Evolutionary conservation across 768 basidiomycete species (phyloP), one percentile per base, ranked within the genome.

Genomic region (Tricholoma sp.): DNA sequence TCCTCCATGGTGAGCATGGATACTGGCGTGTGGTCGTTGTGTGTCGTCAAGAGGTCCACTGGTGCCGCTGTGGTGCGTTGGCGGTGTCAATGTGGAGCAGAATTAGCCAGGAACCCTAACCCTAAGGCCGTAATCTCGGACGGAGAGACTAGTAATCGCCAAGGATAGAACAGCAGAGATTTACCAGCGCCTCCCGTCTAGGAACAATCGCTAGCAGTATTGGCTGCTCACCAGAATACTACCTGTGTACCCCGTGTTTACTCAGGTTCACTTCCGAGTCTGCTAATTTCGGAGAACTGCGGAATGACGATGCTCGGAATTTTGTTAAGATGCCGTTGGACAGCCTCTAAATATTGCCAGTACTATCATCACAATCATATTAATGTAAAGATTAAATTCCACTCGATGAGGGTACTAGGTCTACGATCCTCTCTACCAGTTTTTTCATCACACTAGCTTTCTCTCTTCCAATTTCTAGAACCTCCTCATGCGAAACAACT

Each of bases 401-500:
- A 17, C 8, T 50, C 8, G 29, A 24, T 6, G 50, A 44, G 20
- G 61, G 56, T 60, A 64, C 57, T 45, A 71, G 57, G 39, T 73
- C 78, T 11, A 89, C 81, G 15, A 92, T 79, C 61, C 71, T 76
- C 57, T 82, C 82, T 8, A 95, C 90, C 39, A 95, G 70, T 51
- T 68, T 70, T 68, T 81, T 82, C 83, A 95, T 84, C 33, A 85
- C 76, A 31, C 86, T 83, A 3, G 84, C 88, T 68, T 89, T 91
- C 64, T 77, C 71, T 62, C 70, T 80, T 10, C 91, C 86, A 24
- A 82, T 74, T 10, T 70, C 70, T 12, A 95, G 70, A 13, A 94
- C 92, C 66, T 94, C 91, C 9, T 83, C 88, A 63, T 94, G 91
- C 18, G 87, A 86, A 4, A 91, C 87, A 6, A 78, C 76, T 53